Base-by-base conservation (phyloP, 2,329 filamentous ascomycete species). In the Colletotrichum tofieldiae region DNA sequence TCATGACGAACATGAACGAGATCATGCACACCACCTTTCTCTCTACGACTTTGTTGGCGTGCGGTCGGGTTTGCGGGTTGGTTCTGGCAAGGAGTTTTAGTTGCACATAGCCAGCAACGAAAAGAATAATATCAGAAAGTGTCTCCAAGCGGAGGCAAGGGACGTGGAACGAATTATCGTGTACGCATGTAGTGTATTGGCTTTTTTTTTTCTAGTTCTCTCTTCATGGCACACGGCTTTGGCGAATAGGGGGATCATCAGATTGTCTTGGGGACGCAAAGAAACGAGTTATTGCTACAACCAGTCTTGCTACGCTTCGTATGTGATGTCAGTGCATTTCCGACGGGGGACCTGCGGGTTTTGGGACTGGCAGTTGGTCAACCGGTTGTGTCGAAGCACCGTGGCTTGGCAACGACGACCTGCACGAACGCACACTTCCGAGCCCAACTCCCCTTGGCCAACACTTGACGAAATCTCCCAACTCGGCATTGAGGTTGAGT, bases 181-280 rank as follows among this genome's bases (percentile, higher is more conserved):
- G 72, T 73, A 72, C 55, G 68, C 54, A 72, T 73, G 68, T 73
- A 73, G 70, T 72, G 70, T 72, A 70, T 65, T 74, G 65, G 67
- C 43, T 45, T 64, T 61, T 62, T 62, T 69, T 65, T 58, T 69
- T 65, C 54, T 66, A 63, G 59, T 63, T 63, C 65, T 73, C 64
- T 74, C 61, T 74, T 73, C 72, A 74, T 66, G 70, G 65, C 62
- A 73, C 69, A 64, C 70, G 72, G 70, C 61, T 73, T 64, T 51
- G 70, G 72, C 61, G 65, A 73, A 74, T 32, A 65, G 65, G 72
- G 72, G 70, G 60, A 72, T 61, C 70, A 73, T 73, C 72, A 74
- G 72, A 74, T 73, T 74, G 72, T 62, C 67, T 71, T 51, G 67
- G 71, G 61, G 71, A 67, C 18, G 67, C 41, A 52, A 52, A 41